Evolutionary conservation across 169 alveolate species (phyloP), one percentile per base, ranked within the genome.

Genomic region (Eimeria praecox): DNA sequence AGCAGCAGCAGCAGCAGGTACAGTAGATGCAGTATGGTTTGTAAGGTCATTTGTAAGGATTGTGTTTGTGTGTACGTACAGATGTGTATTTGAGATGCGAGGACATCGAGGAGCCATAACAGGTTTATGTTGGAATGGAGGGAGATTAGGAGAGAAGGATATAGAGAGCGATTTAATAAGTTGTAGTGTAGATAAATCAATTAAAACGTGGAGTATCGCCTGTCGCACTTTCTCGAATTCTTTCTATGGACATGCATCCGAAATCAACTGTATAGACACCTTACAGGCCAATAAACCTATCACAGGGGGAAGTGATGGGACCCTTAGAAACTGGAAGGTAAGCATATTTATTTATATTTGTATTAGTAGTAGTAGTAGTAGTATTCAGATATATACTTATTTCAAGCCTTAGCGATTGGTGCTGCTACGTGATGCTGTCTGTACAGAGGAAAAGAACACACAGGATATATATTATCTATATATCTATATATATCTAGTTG

Each of bases 51-150:
- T 56, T 56, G 27, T 20, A 16, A 3, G 33, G 14, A 3, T 44
- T 18, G 82, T 30, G 33, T 42, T 64, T 87, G 3, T 56, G 22
- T 30, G 33, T 33, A 38, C 35, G 4, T 52, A 16, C 90, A 91
- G 95, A 83, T 91, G 95, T 64, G 33, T 77, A 20, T 80, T 82
- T 30, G 75, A 56, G 62, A 49, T 91, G 90, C 95, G 95, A n/a
- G 97, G 98, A 5, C 98, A 97, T 88, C 73, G 94, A 8, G 94
- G 96, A 16, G 83, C 97, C 3, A 86, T 97, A 18, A 90, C 97
- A 0, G 97, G 97, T 14, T 56, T 97, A 12, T 33, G 75, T 33
- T 27, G 49, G 44, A 82, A 93, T 30, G 75, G 88, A 49, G 69
- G 87, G 14, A 54, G 42, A 20, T 18, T n/a, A n/a, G 86, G 80